A percentile compares a stretch with the other conserved stretches of the same genome.
Conservation (phyloP, 768 basidiomycete genomes). For the Kwoniella dendrophila region DNA sequence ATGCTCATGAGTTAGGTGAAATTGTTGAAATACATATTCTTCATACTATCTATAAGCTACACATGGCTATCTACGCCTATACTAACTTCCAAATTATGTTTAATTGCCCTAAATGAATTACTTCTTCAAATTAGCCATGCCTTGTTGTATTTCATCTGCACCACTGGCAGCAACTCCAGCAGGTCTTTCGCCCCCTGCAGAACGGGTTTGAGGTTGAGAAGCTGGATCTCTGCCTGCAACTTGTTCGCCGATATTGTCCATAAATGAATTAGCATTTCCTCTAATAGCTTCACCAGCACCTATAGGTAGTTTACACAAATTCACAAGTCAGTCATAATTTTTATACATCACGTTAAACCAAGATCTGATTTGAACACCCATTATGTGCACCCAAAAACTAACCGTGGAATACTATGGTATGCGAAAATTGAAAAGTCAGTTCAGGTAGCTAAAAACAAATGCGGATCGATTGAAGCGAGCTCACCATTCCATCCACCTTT, state of each 20-base stretch:
- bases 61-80: neutral
- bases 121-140: constrained; percentile 28
- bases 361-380: neutral
- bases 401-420: constrained; percentile 41
- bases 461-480: neutral
- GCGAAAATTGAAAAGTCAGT: neutral
- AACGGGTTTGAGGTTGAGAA: constrained; percentile 8
- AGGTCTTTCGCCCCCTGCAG: constrained; percentile 26
- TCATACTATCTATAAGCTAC: neutral
- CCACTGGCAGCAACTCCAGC: constrained; percentile 37
- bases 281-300: constrained; percentile 44
- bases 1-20: too few species aligned
- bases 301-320: neutral
- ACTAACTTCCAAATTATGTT: neutral
- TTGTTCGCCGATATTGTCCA: constrained; percentile 39
- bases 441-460: neutral
- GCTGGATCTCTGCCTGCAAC: constrained; percentile 18
- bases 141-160: constrained; percentile 32
- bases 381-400: constrained; percentile 4
- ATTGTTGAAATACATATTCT: too few species aligned
- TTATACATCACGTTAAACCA: neutral
- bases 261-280: constrained; percentile 41
- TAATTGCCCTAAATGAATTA: too few species aligned
- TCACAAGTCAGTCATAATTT: neutral
- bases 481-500: constrained; percentile 35